A percentile compares a stretch with the other conserved stretches of the same genome.
phyloP scores from a whole-genome alignment of 2,329 filamentous ascomycete genomes.

The Fusarium poae region DNA sequence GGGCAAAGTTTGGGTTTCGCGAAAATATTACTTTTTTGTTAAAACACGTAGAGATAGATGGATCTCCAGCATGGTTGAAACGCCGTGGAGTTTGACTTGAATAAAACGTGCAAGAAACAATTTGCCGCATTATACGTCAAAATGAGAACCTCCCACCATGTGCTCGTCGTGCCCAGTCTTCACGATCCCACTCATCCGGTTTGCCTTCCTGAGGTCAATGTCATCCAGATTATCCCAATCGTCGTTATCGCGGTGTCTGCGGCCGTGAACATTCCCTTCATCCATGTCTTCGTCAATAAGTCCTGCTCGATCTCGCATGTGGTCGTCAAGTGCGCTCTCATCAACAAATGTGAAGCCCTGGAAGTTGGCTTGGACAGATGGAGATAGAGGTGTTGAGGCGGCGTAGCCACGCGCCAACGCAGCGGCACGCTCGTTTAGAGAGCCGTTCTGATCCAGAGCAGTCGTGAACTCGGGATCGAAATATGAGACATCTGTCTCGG shows the following conservation, averaged over 20 bases:
- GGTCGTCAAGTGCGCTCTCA: slow-evolving; percentile 91
- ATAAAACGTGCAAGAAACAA: slow-evolving; percentile 36
- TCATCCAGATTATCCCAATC: slow-evolving; percentile 72
- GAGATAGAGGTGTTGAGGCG: slow-evolving; percentile 91
- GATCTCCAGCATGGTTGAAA: slow-evolving; percentile 46
- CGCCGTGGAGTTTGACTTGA: slow-evolving; percentile 42
- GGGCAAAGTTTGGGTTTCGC: slow-evolving; percentile 36
- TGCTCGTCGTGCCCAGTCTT: slow-evolving; percentile 72
- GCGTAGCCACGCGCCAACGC: slow-evolving; percentile 87
- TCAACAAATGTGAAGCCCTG: slow-evolving; percentile 99
- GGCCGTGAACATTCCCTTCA: slow-evolving; percentile 63
- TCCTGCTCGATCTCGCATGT: slow-evolving; percentile 70
- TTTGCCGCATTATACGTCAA: slow-evolving; percentile 67
- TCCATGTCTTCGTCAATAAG: slow-evolving; percentile 72
- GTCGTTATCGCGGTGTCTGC: slow-evolving; percentile 56
- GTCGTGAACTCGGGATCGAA: slow-evolving; percentile 99
- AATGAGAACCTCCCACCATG: slow-evolving; percentile 72
- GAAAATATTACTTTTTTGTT: slow-evolving; percentile 51
- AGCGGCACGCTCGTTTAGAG: slow-evolving; percentile 90
- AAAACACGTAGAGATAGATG: slow-evolving; percentile 43
- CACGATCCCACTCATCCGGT: slow-evolving; percentile 74
- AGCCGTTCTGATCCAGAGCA: slow-evolving; percentile 86
- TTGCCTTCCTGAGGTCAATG: slow-evolving; percentile 63
- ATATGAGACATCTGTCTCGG: slow-evolving; percentile 95
- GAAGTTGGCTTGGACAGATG: slow-evolving; percentile 97